Evolutionary conservation across 805 yeast genomes (phyloP), one percentile per base, ranked within the genome.

Genomic region (Candida incommunis): DNA sequence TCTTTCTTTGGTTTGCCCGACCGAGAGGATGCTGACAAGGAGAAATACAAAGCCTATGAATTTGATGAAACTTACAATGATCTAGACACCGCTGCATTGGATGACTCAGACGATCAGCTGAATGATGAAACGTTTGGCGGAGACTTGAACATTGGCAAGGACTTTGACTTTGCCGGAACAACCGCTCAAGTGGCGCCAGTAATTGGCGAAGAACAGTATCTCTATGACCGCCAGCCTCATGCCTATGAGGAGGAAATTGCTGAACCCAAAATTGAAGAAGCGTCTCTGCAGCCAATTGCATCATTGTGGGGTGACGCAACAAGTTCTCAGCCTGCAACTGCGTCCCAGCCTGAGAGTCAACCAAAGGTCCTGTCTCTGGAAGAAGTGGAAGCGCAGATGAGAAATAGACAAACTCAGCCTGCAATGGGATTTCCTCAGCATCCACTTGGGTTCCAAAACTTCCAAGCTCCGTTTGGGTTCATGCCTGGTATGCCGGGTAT

Each of bases 61-160:
- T 86, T 85, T 58, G 94, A 86, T 55, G 94, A 86, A 26, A 78
- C 90, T 18, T 83, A 82, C 61, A 83, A 78, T 41, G 83, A 77
- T 44, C 88, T 90, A 2, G 70, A 80, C 45, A 94, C 85, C 3
- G 83, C 77, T n/a, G 50, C 63, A 53, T 51, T 69, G 43, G 72
- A 68, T 23, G 83, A 77, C 46, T 80, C 75, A 25, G 90, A 81
- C 42, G 95, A 84, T 57, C 92, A 82, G 34, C 70, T 80, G 52
- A 83, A 83, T 57, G 82, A 76, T 49, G 86, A 79, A 57, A 83
- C 94, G 0, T 83, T 83, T 63, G 92, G 92, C 25, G 65, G 63
- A 3, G 69, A 65, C 41, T 69, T 67, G 21, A 61, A 65, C 1
- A 68, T 77, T 46, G 75, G 78, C 23, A 71, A 73, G 50, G 83